phyloP scores from a whole-genome alignment of 148 eudicot species.

The Polygonum aviculare region DNA sequence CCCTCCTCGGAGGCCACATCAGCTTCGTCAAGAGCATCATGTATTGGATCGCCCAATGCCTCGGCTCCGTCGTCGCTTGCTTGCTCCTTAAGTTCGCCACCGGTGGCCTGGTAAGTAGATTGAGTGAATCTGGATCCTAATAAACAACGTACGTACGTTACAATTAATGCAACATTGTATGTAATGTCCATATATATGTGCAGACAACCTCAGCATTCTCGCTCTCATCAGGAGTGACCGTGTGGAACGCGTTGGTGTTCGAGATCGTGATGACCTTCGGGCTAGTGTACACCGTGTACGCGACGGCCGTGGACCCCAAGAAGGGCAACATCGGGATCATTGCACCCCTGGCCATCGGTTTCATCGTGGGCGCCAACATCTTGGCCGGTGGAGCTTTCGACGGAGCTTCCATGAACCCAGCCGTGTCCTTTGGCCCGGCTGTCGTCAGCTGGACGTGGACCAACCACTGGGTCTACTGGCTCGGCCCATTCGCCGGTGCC shows the following conservation, averaged over 20 bases:
- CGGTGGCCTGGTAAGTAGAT: constrained; percentile 44
- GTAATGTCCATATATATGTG: not conserved
- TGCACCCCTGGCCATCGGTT: constrained; percentile 77
- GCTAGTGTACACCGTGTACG: constrained; percentile 72
- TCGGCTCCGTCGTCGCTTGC: constrained; percentile 74
- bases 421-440: constrained; percentile 83
- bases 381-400: constrained; percentile 81
- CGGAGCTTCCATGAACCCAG: constrained; percentile 90
- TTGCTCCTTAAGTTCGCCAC: constrained; percentile 60
- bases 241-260: constrained; percentile 66
- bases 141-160: too few relatives aligned
- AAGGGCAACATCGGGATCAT: constrained; percentile 68
- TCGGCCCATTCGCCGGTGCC: constrained; percentile 64
- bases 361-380: constrained; percentile 86
- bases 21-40: constrained; percentile 33
- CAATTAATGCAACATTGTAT: too few relatives aligned
- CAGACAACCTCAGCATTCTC: constrained; percentile 72
- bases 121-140: too few relatives aligned
- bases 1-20: constrained; percentile 67
- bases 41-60: constrained; percentile 67
- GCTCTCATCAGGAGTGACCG: constrained; percentile 56
- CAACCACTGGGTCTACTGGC: constrained; percentile 91
- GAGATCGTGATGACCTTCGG: constrained; percentile 92
- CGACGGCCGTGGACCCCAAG: constrained; percentile 79
- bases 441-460: constrained; percentile 82